Evolutionary conservation across 2,329 filamentous ascomycete genomes (phyloP).

Genomic region (Fusarium sp.): DNA sequence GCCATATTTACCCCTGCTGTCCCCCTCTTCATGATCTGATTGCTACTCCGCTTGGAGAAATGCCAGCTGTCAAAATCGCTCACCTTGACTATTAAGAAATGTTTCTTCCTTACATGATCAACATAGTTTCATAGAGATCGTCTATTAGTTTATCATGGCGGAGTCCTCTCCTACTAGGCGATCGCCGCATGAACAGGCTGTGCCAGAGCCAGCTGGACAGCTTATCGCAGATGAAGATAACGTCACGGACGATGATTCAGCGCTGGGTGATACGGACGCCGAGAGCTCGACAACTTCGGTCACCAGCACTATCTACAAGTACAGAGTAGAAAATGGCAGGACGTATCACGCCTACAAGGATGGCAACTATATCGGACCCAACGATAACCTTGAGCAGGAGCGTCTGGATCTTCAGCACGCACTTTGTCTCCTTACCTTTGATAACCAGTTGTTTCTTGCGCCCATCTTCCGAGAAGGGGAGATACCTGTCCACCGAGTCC

Average conservation of each 20-base stretch:
- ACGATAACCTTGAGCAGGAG: slow-evolving; percentile 26
- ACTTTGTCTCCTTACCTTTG: slow-evolving; percentile 46
- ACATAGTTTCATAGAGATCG: no score
- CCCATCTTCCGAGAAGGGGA: slow-evolving; percentile 17
- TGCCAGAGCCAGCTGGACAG: slow-evolving; percentile 6
- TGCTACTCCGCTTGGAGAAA: not conserved
- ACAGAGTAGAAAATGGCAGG: slow-evolving; percentile 46
- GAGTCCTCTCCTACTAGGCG: not conserved
- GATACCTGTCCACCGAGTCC: slow-evolving; percentile 26
- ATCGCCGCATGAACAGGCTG: not conserved
- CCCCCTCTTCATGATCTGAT: not conserved
- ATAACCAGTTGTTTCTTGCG: slow-evolving; percentile 39
- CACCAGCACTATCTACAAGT: slow-evolving; percentile 36
- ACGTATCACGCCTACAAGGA: slow-evolving; percentile 49
- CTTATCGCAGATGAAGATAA: slow-evolving; percentile 16
- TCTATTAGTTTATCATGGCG: slow-evolving; percentile 1
- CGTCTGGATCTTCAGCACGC: slow-evolving; percentile 41
- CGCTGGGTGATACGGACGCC: not conserved
- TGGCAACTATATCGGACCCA: slow-evolving; percentile 23
- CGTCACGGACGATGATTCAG: slow-evolving; percentile 13
- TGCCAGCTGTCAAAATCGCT: slow-evolving; percentile 6
- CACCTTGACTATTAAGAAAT: not conserved
- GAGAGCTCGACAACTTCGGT: slow-evolving; percentile 38
- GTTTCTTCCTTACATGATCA: no score
- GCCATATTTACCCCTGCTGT: no score